These are phyloP conservation scores for Trichoderma sp. DNA, from an alignment of 2,329 filamentous ascomycete genomes.

Conservation along the genomic window DNA sequence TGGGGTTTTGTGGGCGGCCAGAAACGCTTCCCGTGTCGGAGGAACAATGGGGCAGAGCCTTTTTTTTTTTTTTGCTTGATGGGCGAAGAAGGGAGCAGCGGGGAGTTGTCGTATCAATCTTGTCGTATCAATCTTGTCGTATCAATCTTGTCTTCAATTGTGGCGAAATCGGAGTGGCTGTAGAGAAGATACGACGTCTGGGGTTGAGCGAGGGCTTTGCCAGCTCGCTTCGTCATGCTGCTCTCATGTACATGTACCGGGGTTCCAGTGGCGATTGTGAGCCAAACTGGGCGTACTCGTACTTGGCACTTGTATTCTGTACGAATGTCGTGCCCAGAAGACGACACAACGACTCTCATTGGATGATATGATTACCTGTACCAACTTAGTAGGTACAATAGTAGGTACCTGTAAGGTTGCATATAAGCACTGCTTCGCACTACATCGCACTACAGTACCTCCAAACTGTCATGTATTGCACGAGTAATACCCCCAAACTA, in stretches of 20 bases:
- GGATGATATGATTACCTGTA: too few relatives aligned
- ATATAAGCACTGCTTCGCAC: neutral
- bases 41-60: neutral
- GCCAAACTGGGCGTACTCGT: neutral
- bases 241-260: neutral
- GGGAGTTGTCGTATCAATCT: neutral
- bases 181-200: neutral
- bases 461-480: neutral
- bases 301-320: neutral
- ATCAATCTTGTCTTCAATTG: neutral
- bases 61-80: neutral
- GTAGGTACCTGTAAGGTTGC: too few relatives aligned
- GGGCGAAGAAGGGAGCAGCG: neutral
- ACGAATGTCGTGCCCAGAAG: neutral
- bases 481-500: neutral
- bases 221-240: neutral
- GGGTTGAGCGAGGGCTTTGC: slow-evolving; percentile 1
- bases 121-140: neutral
- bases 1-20: slow-evolving; percentile 3
- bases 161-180: neutral
- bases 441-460: too few relatives aligned
- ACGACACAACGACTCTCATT: neutral
- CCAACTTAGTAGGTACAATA: too few relatives aligned
- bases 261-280: neutral
- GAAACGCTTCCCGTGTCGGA: neutral